phyloP scores from a whole-genome alignment of 768 basidiomycete species.

The Saitozyma podzolica region DNA sequence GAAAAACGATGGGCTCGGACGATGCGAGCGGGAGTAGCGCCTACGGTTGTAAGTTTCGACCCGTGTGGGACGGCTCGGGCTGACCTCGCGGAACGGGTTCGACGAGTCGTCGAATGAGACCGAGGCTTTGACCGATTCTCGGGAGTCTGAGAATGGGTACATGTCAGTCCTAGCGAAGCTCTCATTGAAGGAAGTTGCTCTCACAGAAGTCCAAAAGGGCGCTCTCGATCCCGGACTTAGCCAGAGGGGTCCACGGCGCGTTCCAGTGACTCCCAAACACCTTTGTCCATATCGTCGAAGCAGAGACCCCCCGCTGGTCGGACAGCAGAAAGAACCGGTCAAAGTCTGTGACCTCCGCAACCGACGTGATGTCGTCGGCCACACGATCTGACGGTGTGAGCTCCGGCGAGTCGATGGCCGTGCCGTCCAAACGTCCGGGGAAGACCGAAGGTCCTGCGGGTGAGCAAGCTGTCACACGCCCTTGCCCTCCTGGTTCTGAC shows the following conservation, averaged over 20 bases:
- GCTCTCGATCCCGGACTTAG: slow-evolving; percentile 2
- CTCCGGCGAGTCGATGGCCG: not conserved
- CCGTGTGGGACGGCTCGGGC: not conserved
- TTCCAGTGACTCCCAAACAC: slow-evolving; percentile 2
- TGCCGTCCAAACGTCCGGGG: not conserved
- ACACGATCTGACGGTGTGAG: no score
- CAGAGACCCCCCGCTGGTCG: not conserved
- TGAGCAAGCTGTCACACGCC: not conserved
- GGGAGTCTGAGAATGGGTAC: not conserved
- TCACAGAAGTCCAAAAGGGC: slow-evolving; percentile 8
- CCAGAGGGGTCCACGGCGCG: slow-evolving; percentile 7
- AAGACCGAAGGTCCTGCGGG: not conserved
- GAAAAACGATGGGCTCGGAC: slow-evolving; percentile 2
- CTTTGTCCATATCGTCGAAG: slow-evolving; percentile 1
- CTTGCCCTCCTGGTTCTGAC: not conserved
- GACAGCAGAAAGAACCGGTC: slow-evolving; percentile 4
- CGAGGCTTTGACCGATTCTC: slow-evolving; percentile 7
- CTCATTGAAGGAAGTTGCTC: not conserved
- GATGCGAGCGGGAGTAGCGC: slow-evolving; percentile 6
- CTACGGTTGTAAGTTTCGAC: not conserved
- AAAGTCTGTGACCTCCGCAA: not conserved
- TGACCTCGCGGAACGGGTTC: slow-evolving; percentile 5
- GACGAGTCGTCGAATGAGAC: slow-evolving; percentile 7
- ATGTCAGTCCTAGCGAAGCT: not conserved
- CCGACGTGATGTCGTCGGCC: not conserved